Base-by-base conservation (phyloP, 2,329 filamentous ascomycete genomes). In the Xylariaceae sp. region DNA sequence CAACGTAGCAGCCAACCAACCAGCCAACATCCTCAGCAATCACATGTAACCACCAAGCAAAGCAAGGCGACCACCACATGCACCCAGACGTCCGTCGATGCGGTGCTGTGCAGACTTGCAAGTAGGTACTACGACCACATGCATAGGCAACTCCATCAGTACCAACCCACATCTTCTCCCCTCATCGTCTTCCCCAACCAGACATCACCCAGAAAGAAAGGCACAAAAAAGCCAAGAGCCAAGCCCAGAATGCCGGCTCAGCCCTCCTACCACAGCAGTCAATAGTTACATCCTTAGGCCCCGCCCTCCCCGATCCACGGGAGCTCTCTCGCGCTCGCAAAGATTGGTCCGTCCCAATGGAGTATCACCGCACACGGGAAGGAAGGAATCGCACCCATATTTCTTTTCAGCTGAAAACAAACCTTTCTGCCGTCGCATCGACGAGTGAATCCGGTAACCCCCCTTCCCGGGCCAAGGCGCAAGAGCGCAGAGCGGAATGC, bases 251-350 rank as follows among this genome's bases (percentile, higher is more conserved):
- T 37, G 37, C 15, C n/a, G 17, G 9, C 17, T 56, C 18, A 60
- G 45, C 61, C 51, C 61, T 57, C 55, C 61, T 58, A 51, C n/a
- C 58, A 56, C 56, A 42, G 58, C 51, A 58, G 45, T 56, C 58
- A 35, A 62, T 62, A 60, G 60, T 61, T 23, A 58, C 58, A 53
- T 44, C 55, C 53, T 53, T 51, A 51, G 42, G 10, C 35, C 11
- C 48, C 18, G 8, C 11, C 34, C 51, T 17, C 7, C 17, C 51
- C 45, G 6, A 30, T 30, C 23, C 23, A 30, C 23, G 23, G 23
- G 23, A 30, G 23, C 3, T 5, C 23, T 30, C 23, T 30, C 23
- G 1, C 1, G 23, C 23, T 30, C 23, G 23, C 1, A 30, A 30
- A 5, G 23, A 30, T 30, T 30, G 23, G 23, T 30, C 23, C 23